These are phyloP conservation scores for Prunus yedoensis DNA, from an alignment of 331 rosid species.

Conservation along the genomic window DNA sequence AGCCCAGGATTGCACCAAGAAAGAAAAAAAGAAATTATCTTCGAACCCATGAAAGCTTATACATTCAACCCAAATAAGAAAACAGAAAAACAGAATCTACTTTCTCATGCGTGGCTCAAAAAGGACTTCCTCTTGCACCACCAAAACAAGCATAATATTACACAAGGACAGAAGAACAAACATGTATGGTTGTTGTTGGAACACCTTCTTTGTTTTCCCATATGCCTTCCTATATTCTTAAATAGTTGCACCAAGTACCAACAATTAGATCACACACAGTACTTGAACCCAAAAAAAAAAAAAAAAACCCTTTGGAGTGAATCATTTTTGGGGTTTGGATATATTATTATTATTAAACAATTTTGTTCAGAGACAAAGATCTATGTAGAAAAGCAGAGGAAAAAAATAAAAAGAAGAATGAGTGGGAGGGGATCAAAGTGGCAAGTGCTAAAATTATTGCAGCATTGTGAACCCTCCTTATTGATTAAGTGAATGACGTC, in stretches of 20 bases:
- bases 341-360: not conserved
- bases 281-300: not conserved
- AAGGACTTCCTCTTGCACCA: not conserved
- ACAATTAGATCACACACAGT: not conserved
- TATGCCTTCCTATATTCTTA: not conserved
- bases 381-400: not conserved
- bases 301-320: not conserved
- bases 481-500: constrained; percentile 20
- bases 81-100: not conserved
- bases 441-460: not conserved
- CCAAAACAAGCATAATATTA: not conserved
- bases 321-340: not conserved
- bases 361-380: not conserved
- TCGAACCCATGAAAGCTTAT: not conserved
- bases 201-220: not conserved
- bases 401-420: not conserved
- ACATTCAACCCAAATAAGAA: not conserved
- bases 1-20: not conserved
- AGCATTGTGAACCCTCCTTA: not conserved
- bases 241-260: not conserved
- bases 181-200: constrained; percentile 1
- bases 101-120: not conserved
- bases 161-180: not conserved
- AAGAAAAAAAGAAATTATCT: not conserved
- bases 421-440: not conserved